Conservation (phyloP, 1,284 basidiomycete genomes). For the Moesziomyces parantarcticus region DNA sequence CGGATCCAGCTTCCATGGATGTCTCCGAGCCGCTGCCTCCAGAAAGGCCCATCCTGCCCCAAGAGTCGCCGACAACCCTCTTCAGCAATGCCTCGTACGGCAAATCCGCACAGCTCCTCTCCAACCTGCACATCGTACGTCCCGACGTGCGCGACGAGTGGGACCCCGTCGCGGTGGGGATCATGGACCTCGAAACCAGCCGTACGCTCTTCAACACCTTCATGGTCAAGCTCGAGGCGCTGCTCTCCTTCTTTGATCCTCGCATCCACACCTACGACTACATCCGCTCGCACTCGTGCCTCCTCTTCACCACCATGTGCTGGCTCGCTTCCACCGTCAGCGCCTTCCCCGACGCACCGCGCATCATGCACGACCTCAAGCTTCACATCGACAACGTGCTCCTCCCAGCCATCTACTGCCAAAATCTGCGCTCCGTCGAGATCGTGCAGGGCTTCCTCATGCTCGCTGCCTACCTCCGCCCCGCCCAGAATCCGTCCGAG, state of each 20-base stretch:
- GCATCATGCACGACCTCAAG: conserved; percentile 30
- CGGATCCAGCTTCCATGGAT: conserved; percentile 1
- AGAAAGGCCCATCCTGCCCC: conserved; percentile 9
- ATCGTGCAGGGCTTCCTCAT: conserved; percentile 44
- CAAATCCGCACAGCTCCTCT: conserved; percentile 31
- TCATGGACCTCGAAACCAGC: conserved; percentile 31
- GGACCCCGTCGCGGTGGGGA: conserved; percentile 32
- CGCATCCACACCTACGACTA: conserved; percentile 40
- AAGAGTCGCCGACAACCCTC: conserved; percentile 29
- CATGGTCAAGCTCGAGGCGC: conserved; percentile 34
- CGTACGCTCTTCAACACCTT: conserved; percentile 35
- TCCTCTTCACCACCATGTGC: conserved; percentile 46
- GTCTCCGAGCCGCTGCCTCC: conserved; percentile 1
- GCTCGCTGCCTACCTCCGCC: conserved; percentile 42
- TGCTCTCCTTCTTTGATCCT: conserved; percentile 43
- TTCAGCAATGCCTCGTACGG: conserved; percentile 39
- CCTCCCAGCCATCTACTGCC: conserved; percentile 39
- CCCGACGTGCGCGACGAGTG: conserved; percentile 27
- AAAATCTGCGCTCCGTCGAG: conserved; percentile 46
- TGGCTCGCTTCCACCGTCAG: conserved; percentile 38
- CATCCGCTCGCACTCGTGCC: conserved; percentile 32
- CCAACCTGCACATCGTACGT: conserved; percentile 31
- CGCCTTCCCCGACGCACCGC: conserved; percentile 21
- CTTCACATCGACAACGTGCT: conserved; percentile 37
- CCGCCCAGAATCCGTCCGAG: conserved; percentile 34